A percentile compares a stretch with the other conserved stretches of the same genome.
These are phyloP conservation scores for Brassica nigra DNA, from an alignment of 345 rosid species.

Conservation along the genomic window DNA sequence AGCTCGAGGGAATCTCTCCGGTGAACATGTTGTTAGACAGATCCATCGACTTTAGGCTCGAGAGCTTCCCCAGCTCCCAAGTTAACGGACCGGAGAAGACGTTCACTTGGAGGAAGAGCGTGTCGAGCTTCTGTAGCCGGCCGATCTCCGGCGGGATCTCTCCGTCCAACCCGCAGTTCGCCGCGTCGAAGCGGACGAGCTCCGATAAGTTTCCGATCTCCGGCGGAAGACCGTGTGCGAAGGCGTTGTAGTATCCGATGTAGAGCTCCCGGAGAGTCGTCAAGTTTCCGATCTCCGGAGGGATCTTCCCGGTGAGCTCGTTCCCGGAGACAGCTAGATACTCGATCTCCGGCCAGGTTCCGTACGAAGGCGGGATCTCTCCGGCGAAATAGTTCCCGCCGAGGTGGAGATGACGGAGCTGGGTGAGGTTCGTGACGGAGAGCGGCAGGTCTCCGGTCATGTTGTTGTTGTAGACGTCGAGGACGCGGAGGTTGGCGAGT, in stretches of 20 bases:
- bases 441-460: slow-evolving; percentile 74
- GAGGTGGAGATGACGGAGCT: slow-evolving; percentile 75
- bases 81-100: slow-evolving; percentile 62
- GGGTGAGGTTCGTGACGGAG: slow-evolving; percentile 61
- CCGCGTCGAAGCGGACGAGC: slow-evolving; percentile 68
- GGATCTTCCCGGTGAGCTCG: slow-evolving; percentile 70
- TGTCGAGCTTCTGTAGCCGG: slow-evolving; percentile 70
- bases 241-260: slow-evolving; percentile 79
- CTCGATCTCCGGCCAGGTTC: slow-evolving; percentile 67
- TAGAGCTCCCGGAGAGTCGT: slow-evolving; percentile 64
- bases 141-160: slow-evolving; percentile 68
- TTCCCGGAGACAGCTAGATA: slow-evolving; percentile 81
- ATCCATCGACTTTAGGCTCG: slow-evolving; percentile 80
- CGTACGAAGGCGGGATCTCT: slow-evolving; percentile 69
- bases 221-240: slow-evolving; percentile 61
- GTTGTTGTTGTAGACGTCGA: slow-evolving; percentile 93
- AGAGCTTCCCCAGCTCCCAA: slow-evolving; percentile 60
- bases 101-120: slow-evolving; percentile 85
- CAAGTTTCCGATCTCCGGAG: slow-evolving; percentile 77
- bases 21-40: slow-evolving; percentile 76
- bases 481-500: slow-evolving; percentile 64
- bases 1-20: slow-evolving; percentile 72
- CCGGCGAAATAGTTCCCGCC: slow-evolving; percentile 87
- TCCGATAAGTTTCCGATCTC: slow-evolving; percentile 80
- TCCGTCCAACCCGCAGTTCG: slow-evolving; percentile 66